Percentiles rank a stretch among this genome's conserved stretches.
Conservation (phyloP, 2,329 filamentous ascomycete genomes). For the Verticillium tricorpus region DNA sequence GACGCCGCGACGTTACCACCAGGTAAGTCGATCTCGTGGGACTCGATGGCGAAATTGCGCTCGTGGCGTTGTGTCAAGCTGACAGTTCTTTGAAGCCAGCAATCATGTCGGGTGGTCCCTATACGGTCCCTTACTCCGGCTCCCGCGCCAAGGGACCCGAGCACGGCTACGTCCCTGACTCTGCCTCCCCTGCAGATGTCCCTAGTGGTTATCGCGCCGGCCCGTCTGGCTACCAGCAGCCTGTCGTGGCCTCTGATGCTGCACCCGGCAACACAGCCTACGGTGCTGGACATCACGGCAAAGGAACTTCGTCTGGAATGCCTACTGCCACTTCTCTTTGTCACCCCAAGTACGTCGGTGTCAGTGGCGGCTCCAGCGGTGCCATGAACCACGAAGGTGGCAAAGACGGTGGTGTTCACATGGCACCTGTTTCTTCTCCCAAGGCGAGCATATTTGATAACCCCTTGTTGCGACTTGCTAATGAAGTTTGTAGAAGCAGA, state of each 20-base stretch:
- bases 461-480: neutral
- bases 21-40: no score
- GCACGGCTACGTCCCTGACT: constrained; percentile 8
- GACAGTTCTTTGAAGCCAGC: constrained; percentile 3
- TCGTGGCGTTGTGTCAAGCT: neutral
- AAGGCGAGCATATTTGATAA: neutral
- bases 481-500: neutral
- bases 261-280: neutral
- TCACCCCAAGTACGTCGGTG: neutral
- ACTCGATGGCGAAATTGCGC: no score
- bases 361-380: neutral
- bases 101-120: constrained; percentile 15
- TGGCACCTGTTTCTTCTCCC: neutral
- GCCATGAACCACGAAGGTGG: neutral
- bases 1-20: no score
- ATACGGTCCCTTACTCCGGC: constrained; percentile 22
- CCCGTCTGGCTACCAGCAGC: neutral
- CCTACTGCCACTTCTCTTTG: neutral
- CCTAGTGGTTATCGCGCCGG: neutral
- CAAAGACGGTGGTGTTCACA: neutral
- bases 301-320: neutral
- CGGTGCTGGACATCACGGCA: neutral
- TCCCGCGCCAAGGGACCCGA: constrained; percentile 15
- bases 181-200: neutral
- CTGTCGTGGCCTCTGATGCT: neutral